phyloP scores from a whole-genome alignment of 2,329 filamentous ascomycete species.

The Venturia asperata region DNA sequence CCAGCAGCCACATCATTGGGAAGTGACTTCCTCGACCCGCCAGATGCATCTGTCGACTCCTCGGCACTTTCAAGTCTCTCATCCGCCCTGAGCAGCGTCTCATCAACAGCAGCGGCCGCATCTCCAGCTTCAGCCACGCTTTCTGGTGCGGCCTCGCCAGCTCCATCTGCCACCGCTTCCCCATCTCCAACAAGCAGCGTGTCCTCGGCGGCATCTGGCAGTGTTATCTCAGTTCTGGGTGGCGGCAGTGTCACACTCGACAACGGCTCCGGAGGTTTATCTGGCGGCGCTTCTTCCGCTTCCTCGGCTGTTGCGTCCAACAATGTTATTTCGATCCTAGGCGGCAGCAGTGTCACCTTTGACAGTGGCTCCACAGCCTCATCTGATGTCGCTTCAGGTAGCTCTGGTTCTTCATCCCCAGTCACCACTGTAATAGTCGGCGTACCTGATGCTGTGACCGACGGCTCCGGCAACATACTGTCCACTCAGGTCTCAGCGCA shows the following conservation, averaged over 20 bases:
- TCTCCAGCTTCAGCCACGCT: background rate
- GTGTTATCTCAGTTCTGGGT: background rate
- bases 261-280: background rate
- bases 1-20: slow-evolving; percentile 6
- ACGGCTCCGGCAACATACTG: background rate
- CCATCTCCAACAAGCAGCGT: background rate
- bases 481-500: slow-evolving; percentile 3
- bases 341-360: background rate
- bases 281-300: background rate
- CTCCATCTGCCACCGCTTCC: background rate
- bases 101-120: background rate
- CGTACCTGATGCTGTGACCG: background rate
- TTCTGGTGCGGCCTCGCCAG: background rate
- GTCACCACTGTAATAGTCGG: background rate
- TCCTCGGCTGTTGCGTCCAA: background rate
- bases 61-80: slow-evolving; percentile 12
- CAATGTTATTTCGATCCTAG: background rate
- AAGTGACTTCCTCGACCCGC: slow-evolving; percentile 4
- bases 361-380: background rate
- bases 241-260: background rate
- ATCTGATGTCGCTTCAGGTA: background rate
- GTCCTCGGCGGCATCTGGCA: background rate
- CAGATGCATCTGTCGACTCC: background rate
- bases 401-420: background rate
- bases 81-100: background rate